phyloP scores from a whole-genome alignment of 148 eudicot species.

The Nyssa sinensis region DNA sequence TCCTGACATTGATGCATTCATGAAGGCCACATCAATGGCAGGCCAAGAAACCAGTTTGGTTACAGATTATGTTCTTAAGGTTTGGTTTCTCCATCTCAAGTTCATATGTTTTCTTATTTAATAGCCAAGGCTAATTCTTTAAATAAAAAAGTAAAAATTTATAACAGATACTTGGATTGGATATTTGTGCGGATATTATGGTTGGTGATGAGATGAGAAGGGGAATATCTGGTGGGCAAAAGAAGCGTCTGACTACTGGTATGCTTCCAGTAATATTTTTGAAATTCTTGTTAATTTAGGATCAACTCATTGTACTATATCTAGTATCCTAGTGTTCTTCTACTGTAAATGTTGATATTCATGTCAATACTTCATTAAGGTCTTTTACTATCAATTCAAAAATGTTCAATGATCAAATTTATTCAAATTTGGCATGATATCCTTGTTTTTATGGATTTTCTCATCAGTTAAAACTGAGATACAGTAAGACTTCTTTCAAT shows the following conservation, averaged over 20 bases:
- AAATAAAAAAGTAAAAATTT: background rate
- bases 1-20: slow-evolving; percentile 65
- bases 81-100: slow-evolving; percentile 15
- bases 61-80: slow-evolving; percentile 79
- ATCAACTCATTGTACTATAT: too few relatives aligned
- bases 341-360: too few relatives aligned
- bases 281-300: too few relatives aligned
- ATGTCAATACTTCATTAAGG: too few relatives aligned
- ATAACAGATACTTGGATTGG: slow-evolving; percentile 42
- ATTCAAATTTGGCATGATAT: too few relatives aligned
- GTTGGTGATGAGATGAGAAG: slow-evolving; percentile 85
- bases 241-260: slow-evolving; percentile 91
- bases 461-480: background rate
- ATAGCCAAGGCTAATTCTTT: too few relatives aligned
- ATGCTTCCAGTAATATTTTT: slow-evolving; percentile 15
- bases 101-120: background rate
- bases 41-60: slow-evolving; percentile 58
- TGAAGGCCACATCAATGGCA: slow-evolving; percentile 58
- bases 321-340: too few relatives aligned
- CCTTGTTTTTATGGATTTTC: too few relatives aligned
- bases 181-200: slow-evolving; percentile 59
- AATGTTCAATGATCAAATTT: too few relatives aligned
- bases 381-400: too few relatives aligned
- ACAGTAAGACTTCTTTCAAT: background rate
- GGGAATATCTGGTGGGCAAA: slow-evolving; percentile 92